Evolutionary conservation across 805 yeast species (phyloP).

Genomic region (Hanseniaspora lindneri): DNA sequence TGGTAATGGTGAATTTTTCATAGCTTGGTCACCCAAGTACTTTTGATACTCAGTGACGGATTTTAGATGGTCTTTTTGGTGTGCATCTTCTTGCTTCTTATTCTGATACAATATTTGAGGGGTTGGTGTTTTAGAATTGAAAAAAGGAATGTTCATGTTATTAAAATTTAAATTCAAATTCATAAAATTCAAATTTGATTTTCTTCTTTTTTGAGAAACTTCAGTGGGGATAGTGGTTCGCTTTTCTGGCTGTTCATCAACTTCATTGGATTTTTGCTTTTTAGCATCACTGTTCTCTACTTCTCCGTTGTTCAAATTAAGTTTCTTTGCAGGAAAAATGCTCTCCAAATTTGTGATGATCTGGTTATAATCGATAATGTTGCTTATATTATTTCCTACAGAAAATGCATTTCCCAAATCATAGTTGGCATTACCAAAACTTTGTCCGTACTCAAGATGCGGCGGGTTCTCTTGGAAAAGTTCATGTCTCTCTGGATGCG

Average conservation of each 20-base stretch:
- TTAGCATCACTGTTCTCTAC: background rate
- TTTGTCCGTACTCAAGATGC: constrained; percentile 25
- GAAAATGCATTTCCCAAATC: constrained; percentile 59
- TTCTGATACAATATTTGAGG: background rate
- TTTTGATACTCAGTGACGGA: constrained; percentile 14
- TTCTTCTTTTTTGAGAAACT: constrained; percentile 2
- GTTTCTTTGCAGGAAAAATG: constrained; percentile 12
- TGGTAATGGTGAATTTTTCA: constrained; percentile 12
- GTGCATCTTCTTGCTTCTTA: background rate
- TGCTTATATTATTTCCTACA: background rate
- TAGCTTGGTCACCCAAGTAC: constrained; percentile 12
- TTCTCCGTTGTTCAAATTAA: background rate
- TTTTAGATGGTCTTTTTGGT: background rate
- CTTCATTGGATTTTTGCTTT: background rate
- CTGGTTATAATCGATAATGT: constrained; percentile 5
- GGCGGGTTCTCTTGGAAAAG: background rate
- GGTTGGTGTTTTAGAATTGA: background rate
- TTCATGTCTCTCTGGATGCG: constrained; percentile 14
- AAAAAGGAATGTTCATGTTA: background rate
- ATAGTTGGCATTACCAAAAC: constrained; percentile 71
- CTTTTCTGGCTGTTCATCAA: background rate
- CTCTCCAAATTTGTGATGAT: constrained; percentile 11
- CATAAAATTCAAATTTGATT: constrained; percentile 10
- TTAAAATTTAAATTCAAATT: constrained; percentile 10
- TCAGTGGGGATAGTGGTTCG: background rate